phyloP scores from a whole-genome alignment of 106 monocot species.

The Phalaenopsis equestris region DNA sequence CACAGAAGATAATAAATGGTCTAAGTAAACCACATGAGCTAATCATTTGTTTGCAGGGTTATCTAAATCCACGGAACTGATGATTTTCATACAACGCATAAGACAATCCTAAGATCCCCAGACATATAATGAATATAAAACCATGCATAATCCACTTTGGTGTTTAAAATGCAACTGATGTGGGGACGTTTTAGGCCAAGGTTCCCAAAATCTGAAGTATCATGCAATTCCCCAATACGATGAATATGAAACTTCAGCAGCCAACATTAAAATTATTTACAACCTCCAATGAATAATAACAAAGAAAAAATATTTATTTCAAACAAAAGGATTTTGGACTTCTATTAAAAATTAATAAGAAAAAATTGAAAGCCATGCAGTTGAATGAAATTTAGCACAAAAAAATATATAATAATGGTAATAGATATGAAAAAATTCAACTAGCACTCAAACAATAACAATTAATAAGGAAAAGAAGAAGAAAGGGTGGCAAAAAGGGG shows the following conservation, averaged over 20 bases:
- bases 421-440: neutral
- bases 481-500: neutral
- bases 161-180: neutral
- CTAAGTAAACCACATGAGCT: too few relatives aligned
- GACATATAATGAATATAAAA: neutral
- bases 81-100: neutral
- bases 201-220: neutral
- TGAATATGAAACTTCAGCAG: neutral
- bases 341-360: neutral
- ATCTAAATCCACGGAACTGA: too few relatives aligned
- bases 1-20: too few relatives aligned
- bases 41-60: too few relatives aligned
- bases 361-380: neutral
- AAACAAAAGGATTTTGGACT: neutral
- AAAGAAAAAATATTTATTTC: neutral
- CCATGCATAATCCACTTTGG: neutral
- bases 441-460: neutral
- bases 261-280: neutral
- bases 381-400: neutral
- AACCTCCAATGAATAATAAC: neutral
- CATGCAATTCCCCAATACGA: neutral
- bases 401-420: neutral
- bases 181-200: neutral
- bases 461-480: neutral
- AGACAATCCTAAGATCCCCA: neutral